Base-by-base conservation (phyloP, 495 filamentous ascomycete genomes). In the Mytilinidion resinicola region DNA sequence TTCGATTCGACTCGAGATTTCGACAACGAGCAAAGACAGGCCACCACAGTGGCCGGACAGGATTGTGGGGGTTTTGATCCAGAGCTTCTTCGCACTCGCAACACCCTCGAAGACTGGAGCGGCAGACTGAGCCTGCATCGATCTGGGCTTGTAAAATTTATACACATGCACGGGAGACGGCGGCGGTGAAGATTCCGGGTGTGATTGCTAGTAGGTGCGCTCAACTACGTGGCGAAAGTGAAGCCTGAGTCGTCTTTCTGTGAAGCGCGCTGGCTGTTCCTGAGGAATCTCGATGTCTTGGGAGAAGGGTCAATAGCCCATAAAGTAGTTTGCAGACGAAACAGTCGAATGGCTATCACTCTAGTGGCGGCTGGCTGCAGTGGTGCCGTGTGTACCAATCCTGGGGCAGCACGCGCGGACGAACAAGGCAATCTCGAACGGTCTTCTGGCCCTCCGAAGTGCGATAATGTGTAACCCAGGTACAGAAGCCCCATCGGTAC, bases 91-190 rank as follows among this genome's bases (percentile, higher is more conserved):
- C 25, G 25, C 25, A 30, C 3, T 51, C 33, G 56, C 25, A 14
- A 55, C 44, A 51, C 11, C 20, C 39, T 30, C 30, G 17, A 41
- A 53, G 19, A 34, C 41, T 14, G 39, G 33, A 25, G 12, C n/a
- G 43, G 9, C 14, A 48, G 47, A 25, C 46, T 33, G 38, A 53
- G 12, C 37, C 47, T 52, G 10, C 38, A 57, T 55, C 38, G 52
- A 59, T 38, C 17, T 49, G 36, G 61, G 51, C 21, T 34, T 35
- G 37, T 21, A 56, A 55, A 50, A 35, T 59, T 63, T 58, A 55
- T 52, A 59, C 34, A 8, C 25, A 21, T 14, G 12, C 17, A 43
- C 12, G 43, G 41, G 12, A 35, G 42, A 33, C 30, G 20, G 19
- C 30, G 20, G 19, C 15, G 39, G 34, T 51, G 41, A 25, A 50